Conservation (phyloP, 2,329 filamentous ascomycete species). For the Apiospora koreana region DNA sequence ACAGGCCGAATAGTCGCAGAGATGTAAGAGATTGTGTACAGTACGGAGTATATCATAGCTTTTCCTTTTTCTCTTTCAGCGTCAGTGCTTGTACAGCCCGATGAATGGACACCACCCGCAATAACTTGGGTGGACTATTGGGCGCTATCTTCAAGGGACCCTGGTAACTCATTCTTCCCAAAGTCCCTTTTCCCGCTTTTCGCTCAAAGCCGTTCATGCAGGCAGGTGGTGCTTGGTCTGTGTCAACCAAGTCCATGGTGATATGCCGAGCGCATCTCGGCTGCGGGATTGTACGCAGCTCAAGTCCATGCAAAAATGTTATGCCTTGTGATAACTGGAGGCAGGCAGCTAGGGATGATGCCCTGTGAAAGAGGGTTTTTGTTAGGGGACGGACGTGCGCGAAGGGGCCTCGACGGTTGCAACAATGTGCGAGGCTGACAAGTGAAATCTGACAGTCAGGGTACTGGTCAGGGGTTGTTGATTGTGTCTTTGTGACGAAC, state of each 20-base stretch:
- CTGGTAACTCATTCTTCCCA: background rate
- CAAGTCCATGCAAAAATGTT: background rate
- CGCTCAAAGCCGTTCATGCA: background rate
- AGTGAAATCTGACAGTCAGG: background rate
- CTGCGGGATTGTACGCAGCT: background rate
- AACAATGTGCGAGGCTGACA: background rate
- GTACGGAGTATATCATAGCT: background rate
- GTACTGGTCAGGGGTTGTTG: background rate
- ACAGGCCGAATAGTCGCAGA: background rate
- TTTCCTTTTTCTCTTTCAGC: background rate
- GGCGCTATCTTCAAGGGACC: background rate
- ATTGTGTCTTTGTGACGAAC: background rate
- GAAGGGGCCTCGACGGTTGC: background rate
- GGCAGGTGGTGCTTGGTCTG: slow-evolving; percentile 3
- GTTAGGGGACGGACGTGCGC: background rate
- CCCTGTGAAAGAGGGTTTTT: background rate
- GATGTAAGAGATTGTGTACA: background rate
- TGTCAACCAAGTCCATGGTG: background rate
- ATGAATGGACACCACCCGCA: background rate
- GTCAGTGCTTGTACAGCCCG: background rate
- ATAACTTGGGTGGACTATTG: slow-evolving; percentile 1
- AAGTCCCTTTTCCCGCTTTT: background rate
- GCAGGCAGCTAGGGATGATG: background rate
- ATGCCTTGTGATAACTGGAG: background rate
- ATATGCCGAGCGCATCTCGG: background rate